phyloP scores from a whole-genome alignment of 2,329 filamentous ascomycete species.

The Claviceps humidiphila region DNA sequence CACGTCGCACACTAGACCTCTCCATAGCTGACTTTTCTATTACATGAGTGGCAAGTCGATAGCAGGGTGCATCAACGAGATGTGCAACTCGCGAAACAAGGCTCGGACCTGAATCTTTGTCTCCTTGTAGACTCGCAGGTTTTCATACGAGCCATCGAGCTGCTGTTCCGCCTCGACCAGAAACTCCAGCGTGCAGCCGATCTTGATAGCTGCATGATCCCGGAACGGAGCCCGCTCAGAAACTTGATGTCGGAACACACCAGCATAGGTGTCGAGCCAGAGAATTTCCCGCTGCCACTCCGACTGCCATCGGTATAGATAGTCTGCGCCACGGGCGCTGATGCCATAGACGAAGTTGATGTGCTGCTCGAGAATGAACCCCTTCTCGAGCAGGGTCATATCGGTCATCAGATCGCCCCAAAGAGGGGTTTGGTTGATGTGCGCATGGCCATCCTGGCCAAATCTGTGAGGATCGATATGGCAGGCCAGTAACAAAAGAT shows the following conservation, averaged over 20 bases:
- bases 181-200: not conserved
- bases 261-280: conserved; percentile 11
- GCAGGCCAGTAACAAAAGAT: not conserved
- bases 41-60: not conserved
- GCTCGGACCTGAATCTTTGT: not conserved
- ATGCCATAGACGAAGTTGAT: conserved; percentile 6
- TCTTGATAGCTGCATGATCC: not conserved
- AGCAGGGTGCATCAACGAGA: not conserved
- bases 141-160: conserved; percentile 1
- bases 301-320: not conserved
- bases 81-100: not conserved
- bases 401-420: conserved; percentile 3
- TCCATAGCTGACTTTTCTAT: not conserved
- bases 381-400: not conserved
- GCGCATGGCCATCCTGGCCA: not conserved
- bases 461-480: not conserved
- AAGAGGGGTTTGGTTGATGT: not conserved
- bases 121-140: not conserved
- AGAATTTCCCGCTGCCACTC: conserved; percentile 7
- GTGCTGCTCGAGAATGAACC: not conserved
- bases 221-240: not conserved
- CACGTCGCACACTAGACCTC: too few relatives aligned
- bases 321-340: not conserved
- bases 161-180: conserved; percentile 6
- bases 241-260: conserved; percentile 2